phyloP scores from a whole-genome alignment of 2,329 filamentous ascomycete genomes.

The Nemania bipapillata region DNA sequence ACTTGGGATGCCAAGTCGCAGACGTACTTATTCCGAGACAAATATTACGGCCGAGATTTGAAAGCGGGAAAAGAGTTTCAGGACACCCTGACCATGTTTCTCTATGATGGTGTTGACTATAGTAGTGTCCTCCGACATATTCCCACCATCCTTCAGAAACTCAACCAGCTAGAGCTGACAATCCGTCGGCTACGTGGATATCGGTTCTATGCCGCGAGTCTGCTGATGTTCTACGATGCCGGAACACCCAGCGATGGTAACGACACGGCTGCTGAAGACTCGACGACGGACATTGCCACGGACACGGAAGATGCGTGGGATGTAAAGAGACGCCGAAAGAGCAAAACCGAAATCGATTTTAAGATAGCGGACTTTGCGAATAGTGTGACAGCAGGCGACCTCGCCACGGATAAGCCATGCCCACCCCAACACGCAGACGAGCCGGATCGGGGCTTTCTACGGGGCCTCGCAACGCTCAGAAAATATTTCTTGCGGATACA shows the following conservation, averaged over 20 bases:
- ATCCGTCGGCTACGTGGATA: constrained; percentile 83
- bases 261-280: constrained; percentile 65
- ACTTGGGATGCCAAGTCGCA: constrained; percentile 89
- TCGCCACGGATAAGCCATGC: constrained; percentile 71
- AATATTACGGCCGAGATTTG: constrained; percentile 91
- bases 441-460: constrained; percentile 88
- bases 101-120: constrained; percentile 88
- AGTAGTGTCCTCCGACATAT: constrained; percentile 86
- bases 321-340: constrained; percentile 58
- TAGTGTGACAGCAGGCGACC: constrained; percentile 88
- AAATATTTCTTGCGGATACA: constrained; percentile 90
- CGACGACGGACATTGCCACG: constrained; percentile 67
- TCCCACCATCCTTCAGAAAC: constrained; percentile 84
- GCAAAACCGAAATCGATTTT: constrained; percentile 78
- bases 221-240: constrained; percentile 97
- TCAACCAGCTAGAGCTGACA: constrained; percentile 83
- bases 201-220: constrained; percentile 92
- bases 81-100: constrained; percentile 84
- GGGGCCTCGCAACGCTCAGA: constrained; percentile 80
- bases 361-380: constrained; percentile 99
- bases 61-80: constrained; percentile 91
- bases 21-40: constrained; percentile 94
- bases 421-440: constrained; percentile 83
- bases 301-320: constrained; percentile 65
- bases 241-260: constrained; percentile 68